Base-by-base conservation (phyloP, 257 asterid species). In the Penstemon barbatus region DNA sequence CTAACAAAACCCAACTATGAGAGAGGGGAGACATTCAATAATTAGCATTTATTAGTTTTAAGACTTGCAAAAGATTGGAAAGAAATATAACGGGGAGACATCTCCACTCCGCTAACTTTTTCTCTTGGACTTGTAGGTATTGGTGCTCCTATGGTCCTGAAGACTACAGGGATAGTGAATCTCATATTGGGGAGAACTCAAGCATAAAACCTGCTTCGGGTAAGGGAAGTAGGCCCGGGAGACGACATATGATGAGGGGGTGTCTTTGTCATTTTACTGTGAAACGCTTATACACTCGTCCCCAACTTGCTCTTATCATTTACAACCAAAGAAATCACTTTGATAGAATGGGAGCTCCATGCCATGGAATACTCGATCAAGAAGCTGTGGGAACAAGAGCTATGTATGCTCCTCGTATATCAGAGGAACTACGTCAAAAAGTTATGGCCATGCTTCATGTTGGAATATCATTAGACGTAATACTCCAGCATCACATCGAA, bases 121-220 rank as follows among this genome's bases (percentile, higher is more conserved):
- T 43, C 18, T 38, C 39, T 3, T 52, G 74, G 69, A 54, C 11
- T 12, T 78, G 36, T 70, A 81, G 89, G 72, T 81, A 84, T 58
- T 81, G 86, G 86, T 81, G 89, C 65, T 81, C 89, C 39, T 84
- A 81, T 57, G 89, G 89, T 43, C 89, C 89, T 37, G 89, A 84
- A 71, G 85, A 81, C 74, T 81, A 77, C 78, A 60, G 85, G 64
- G 89, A 78, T 65, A 50, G 51, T 42, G 85, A 75, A 13, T 71
- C 81, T 64, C 78, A 75, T 57, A 70, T 72, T 10, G 85, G 78
- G 18, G 81, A 81, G 69, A 77, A 69, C 73, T 71, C 78, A n/a
- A 74, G 68, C 51, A 57, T 49, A 7, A 84, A 77, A 61, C 89
- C 89, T 3, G 65, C 86, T 41, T 60, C 83, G 3, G 89, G 89